Evolutionary conservation across 1,139 yeast species (phyloP).

Genomic region (Debaryomyces coudertii): DNA sequence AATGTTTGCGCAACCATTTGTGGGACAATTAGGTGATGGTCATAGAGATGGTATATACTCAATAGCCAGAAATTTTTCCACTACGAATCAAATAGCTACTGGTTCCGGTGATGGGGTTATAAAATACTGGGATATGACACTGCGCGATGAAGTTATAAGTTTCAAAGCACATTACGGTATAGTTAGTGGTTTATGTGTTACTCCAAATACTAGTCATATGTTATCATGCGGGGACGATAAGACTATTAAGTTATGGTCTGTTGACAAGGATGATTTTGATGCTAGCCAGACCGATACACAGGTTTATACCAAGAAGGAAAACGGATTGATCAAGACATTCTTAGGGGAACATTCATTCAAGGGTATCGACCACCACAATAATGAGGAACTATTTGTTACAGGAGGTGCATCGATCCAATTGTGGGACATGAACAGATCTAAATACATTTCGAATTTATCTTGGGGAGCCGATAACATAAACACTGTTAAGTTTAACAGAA

Average conservation of each 20-base stretch:
- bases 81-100: slow-evolving; percentile 77
- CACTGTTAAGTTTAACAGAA: slow-evolving; percentile 82
- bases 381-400: slow-evolving; percentile 77
- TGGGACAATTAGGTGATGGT: slow-evolving; percentile 93
- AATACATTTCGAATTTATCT: slow-evolving; percentile 73
- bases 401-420: slow-evolving; percentile 88
- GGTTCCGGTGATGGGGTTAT: slow-evolving; percentile 96
- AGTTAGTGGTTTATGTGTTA: slow-evolving; percentile 84
- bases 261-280: slow-evolving; percentile 47
- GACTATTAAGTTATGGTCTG: slow-evolving; percentile 82
- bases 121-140: slow-evolving; percentile 86
- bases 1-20: slow-evolving; percentile 96
- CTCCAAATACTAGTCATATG: slow-evolving; percentile 62
- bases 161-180: slow-evolving; percentile 91
- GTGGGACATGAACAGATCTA: slow-evolving; percentile 85
- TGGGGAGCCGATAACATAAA: slow-evolving; percentile 97
- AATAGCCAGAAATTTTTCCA: slow-evolving; percentile 75
- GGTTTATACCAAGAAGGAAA: slow-evolving; percentile 32
- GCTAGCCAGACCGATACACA: slow-evolving; percentile 37
- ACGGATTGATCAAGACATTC: slow-evolving; percentile 72
- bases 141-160: slow-evolving; percentile 72
- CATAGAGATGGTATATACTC: slow-evolving; percentile 95
- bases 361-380: slow-evolving; percentile 83
- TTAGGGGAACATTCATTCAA: slow-evolving; percentile 84
- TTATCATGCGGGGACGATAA: slow-evolving; percentile 92